Percentiles rank a stretch among this genome's conserved stretches.
These are phyloP conservation scores for Metschnikowia picachoensis DNA, from an alignment of 805 yeast species.

Conservation along the genomic window DNA sequence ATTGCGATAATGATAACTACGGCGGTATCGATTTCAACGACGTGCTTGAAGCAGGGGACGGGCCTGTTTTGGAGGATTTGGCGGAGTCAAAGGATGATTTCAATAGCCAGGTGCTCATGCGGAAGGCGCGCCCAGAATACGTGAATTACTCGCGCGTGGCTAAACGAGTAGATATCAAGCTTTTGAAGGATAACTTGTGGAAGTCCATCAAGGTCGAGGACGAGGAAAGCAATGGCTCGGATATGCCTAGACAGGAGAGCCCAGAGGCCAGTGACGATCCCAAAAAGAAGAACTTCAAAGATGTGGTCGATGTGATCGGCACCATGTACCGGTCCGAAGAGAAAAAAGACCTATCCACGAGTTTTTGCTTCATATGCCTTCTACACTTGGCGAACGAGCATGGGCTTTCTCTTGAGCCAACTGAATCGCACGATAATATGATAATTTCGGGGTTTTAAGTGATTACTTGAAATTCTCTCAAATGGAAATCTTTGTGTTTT, in stretches of 20 bases:
- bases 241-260: not conserved
- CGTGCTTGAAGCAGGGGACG: slow-evolving; percentile 31
- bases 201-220: slow-evolving; percentile 37
- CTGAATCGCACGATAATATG: slow-evolving; percentile 39
- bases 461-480: not conserved
- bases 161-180: slow-evolving; percentile 72
- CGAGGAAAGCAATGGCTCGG: not conserved
- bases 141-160: slow-evolving; percentile 66
- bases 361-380: slow-evolving; percentile 80
- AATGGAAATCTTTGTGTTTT: too few species aligned
- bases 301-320: slow-evolving; percentile 47
- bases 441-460: slow-evolving; percentile 20
- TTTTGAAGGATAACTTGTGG: slow-evolving; percentile 76
- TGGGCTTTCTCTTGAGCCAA: slow-evolving; percentile 56
- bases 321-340: slow-evolving; percentile 53
- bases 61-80: slow-evolving; percentile 6
- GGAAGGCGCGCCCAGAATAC: slow-evolving; percentile 37
- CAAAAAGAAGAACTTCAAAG: slow-evolving; percentile 38
- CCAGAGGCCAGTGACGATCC: slow-evolving; percentile 9
- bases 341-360: slow-evolving; percentile 69
- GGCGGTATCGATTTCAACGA: slow-evolving; percentile 43
- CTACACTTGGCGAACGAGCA: slow-evolving; percentile 85
- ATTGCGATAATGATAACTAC: slow-evolving; percentile 34
- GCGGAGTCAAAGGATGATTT: slow-evolving; percentile 13
- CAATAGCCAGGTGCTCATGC: slow-evolving; percentile 19